Conservation (phyloP, 805 yeast genomes). For the Sugiyamaella boreocaroliniensis region DNA sequence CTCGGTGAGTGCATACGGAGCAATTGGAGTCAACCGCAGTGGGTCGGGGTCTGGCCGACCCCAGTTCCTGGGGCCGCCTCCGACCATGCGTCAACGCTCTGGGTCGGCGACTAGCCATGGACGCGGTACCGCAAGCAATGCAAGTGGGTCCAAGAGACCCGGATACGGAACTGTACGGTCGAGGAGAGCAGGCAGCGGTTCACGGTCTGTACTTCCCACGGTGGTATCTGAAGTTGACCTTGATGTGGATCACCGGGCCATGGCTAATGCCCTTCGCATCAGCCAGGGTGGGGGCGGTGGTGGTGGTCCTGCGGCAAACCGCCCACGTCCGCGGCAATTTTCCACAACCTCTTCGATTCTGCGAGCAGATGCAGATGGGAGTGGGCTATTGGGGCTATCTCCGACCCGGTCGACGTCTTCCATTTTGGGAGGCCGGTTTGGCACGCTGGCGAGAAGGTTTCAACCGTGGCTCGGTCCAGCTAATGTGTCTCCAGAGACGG, state of each 20-base stretch:
- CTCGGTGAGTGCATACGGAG: not conserved
- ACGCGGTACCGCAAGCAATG: not conserved
- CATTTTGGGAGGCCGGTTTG: constrained; percentile 2
- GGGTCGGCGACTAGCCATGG: not conserved
- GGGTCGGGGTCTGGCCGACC: not conserved
- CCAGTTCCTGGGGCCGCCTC: not conserved
- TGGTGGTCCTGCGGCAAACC: not conserved
- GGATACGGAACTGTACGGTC: not conserved
- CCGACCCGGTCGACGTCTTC: constrained; percentile 15
- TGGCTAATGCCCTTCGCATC: not conserved
- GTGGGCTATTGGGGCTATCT: constrained; percentile 4
- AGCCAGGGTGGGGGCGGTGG: not conserved
- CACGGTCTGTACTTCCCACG: not conserved
- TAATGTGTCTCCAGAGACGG: not conserved
- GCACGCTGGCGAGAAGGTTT: not conserved
- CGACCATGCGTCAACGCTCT: not conserved
- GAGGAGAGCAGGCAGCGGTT: not conserved
- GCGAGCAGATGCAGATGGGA: constrained; percentile 1
- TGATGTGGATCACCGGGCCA: not conserved
- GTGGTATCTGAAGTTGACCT: not conserved
- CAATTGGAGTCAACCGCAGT: not conserved
- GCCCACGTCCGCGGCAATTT: constrained; percentile 2
- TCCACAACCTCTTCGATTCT: constrained; percentile 7
- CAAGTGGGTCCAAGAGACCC: not conserved
- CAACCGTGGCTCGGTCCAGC: not conserved